Base-by-base conservation (phyloP, 768 basidiomycete species). In the Lactarius indigo region DNA sequence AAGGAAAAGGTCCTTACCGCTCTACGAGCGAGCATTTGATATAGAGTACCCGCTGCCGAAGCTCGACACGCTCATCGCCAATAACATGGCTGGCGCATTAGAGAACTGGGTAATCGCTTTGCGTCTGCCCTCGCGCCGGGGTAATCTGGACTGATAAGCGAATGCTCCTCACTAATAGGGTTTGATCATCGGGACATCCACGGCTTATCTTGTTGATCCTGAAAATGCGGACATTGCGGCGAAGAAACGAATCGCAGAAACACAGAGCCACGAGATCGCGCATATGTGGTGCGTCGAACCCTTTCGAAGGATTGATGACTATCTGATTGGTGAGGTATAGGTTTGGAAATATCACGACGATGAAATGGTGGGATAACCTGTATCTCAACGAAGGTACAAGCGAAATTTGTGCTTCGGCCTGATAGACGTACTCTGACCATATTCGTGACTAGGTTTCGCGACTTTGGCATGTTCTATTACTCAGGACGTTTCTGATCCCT, bases 311-410 rank as follows among this genome's bases (percentile, higher is more conserved):
- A 1, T 50, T 35, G 33, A 35, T 31, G 31, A 20, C 30, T 9
- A 17, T 60, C 26, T 52, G 57, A 26, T 56, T 23, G 26, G 28
- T 7, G 5, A 23, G 70, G 50, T 17, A 71, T 47, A 81, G 92
- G 92, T 96, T 96, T 71, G 95, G 94, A 30, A 89, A 96, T 74
- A 90, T 97, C 72, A 90, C 92, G 7, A 96, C 94, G 0, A 95
- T 96, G 94, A 85, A 86, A 72, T 94, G 92, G 92, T 94, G 92
- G 91, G 86, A 91, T 68, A 88, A 91, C 75, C 81, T 93, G 57
- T 91, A 91, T 76, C 77, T 92, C 64, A 92, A 91, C 69, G 90
- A 92, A 84, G 89, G 87, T 85, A 93, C 94, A 75, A 91, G 13
- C 18, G 15, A 18, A 23, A n/a, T 52, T 26, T 28, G 23, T 10